Base-by-base conservation (phyloP, 176 grass and related monocot species). In the Thinopyrum elongatum region DNA sequence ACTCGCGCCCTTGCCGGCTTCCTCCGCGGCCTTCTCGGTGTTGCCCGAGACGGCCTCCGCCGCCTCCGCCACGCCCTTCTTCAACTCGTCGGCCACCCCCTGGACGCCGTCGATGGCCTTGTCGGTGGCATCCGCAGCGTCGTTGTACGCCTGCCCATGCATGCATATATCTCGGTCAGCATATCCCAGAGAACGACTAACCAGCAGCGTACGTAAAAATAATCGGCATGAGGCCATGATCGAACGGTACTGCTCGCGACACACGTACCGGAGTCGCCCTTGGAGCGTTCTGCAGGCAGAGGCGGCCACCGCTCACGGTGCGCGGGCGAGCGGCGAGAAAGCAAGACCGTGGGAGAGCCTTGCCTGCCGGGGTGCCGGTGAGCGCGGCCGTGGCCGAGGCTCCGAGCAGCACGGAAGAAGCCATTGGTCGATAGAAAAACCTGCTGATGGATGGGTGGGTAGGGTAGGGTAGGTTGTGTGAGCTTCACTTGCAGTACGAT, bases 211-310 rank as follows among this genome's bases (percentile, higher is more conserved):
- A 69, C 3, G 66, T 10, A 10, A 21, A 17, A 3, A 21, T n/a
- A 70, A 36, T 70, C 33, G 19, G 10, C 66, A 70, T 22, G 70
- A 15, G 5, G n/a, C 2, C 38, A 44, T 74, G 70, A 74, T 27
- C 34, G 68, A n/a, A 70, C 38, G 41, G 39, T 74, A 3, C 47
- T 17, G 47, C 47, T 51, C 47, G 47, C 1, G 13, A 14, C 6
- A 75, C 71, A 76, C 73, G 8, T 76, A 76, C 44, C 44, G 42
- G 73, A 76, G 73, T 30, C 4, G 73, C 25, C 49, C 73, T 76
- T 4, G 8, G 73, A 30, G 73, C 26, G 26, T 16, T 76, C 10
- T 75, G 72, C 26, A 76, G 16, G 25, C 72, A 75, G 25, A 75
- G 25, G 27, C 73, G 73, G 27, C 73, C 73, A 0, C 73, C 42